Evolutionary conservation across 495 filamentous ascomycete species (phyloP).

Genomic region (Podospora pseudoanserina): DNA sequence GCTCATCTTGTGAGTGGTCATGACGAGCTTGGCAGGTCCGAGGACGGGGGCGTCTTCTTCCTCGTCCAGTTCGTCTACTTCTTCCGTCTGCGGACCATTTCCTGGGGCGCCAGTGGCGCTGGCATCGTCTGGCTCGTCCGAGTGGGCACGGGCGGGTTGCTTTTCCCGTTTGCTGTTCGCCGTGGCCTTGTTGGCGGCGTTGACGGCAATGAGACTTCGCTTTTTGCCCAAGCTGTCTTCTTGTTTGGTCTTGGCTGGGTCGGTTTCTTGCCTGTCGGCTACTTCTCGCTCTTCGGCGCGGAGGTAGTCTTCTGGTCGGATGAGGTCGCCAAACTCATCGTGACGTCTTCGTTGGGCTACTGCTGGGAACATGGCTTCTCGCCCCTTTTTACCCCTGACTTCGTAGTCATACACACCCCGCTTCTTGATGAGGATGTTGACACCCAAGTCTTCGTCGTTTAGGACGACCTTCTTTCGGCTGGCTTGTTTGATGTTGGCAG

Average conservation of each 20-base stretch:
- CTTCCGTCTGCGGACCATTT: slow-evolving; percentile 44
- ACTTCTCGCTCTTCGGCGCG: slow-evolving; percentile 89
- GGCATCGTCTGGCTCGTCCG: slow-evolving; percentile 41
- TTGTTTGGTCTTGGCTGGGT: slow-evolving; percentile 40
- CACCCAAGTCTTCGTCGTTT: slow-evolving; percentile 80
- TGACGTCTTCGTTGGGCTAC: slow-evolving; percentile 71
- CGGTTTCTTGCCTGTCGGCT: slow-evolving; percentile 58
- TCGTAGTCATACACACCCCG: slow-evolving; percentile 89
- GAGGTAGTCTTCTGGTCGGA: slow-evolving; percentile 90
- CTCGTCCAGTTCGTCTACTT: slow-evolving; percentile 49
- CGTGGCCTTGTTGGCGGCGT: slow-evolving; percentile 37
- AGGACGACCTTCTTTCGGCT: slow-evolving; percentile 76
- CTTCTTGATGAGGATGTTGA: slow-evolving; percentile 84
- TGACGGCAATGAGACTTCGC: slow-evolving; percentile 81
- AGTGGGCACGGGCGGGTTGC: slow-evolving; percentile 34
- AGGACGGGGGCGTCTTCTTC: slow-evolving; percentile 55
- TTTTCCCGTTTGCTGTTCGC: slow-evolving; percentile 39
- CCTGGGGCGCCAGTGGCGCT: slow-evolving; percentile 25
- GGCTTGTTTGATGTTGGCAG: slow-evolving; percentile 73
- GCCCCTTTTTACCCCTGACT: slow-evolving; percentile 85
- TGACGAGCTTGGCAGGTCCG: slow-evolving; percentile 71
- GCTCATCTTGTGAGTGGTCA: slow-evolving; percentile 55
- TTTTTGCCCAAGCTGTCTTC: slow-evolving; percentile 83
- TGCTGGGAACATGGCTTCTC: slow-evolving; percentile 90
- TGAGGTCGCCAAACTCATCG: slow-evolving; percentile 91